Conservation (phyloP, 225 moss, liverwort and hornwort species). For the Bryoerythrophyllum caledonicum region DNA sequence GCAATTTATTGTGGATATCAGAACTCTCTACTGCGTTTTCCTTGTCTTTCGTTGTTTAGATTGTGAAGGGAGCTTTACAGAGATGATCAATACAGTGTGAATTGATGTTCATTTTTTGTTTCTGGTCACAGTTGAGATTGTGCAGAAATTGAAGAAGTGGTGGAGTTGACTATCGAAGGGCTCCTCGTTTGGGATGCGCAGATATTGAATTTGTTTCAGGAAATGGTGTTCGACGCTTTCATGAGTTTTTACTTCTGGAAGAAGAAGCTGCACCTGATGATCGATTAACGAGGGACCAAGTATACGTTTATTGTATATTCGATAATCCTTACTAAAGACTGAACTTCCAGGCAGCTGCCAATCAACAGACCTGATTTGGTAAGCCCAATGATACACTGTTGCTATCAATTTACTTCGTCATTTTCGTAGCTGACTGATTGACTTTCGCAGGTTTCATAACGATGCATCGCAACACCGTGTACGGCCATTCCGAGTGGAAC, state of each 20-base stretch:
- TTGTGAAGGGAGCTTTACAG: background rate
- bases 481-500: slow-evolving; percentile 59
- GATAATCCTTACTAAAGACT: background rate
- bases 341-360: background rate
- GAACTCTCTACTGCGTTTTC: no score
- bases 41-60: no score
- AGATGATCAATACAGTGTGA: background rate
- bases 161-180: background rate
- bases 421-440: no score
- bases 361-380: background rate
- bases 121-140: slow-evolving; percentile 57
- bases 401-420: no score
- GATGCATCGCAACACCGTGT: slow-evolving; percentile 60
- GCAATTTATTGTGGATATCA: no score
- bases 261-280: slow-evolving; percentile 34
- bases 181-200: background rate
- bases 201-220: background rate
- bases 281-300: slow-evolving; percentile 15
- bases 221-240: slow-evolving; percentile 21
- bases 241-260: slow-evolving; percentile 30
- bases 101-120: slow-evolving; percentile 34
- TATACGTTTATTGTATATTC: background rate
- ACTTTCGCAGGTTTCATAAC: background rate
- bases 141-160: background rate
- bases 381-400: background rate